These are phyloP conservation scores for Suillus discolor DNA, from an alignment of 768 basidiomycete genomes.

Conservation along the genomic window DNA sequence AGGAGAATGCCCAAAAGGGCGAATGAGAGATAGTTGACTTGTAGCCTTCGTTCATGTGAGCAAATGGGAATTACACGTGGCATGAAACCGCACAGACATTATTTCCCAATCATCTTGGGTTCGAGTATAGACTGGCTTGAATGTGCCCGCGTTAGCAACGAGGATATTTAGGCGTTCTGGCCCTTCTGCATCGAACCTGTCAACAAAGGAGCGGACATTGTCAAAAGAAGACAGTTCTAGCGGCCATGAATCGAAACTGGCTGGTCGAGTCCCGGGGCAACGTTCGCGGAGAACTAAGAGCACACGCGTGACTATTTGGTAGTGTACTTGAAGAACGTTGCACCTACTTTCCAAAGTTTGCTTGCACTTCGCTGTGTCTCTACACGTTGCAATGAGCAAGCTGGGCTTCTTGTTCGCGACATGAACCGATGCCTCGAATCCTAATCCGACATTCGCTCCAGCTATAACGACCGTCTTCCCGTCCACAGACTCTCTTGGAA, in stretches of 20 bases:
- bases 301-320: constrained; percentile 15
- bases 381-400: constrained; percentile 36
- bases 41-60: constrained; percentile 26
- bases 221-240: constrained; percentile 38
- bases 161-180: constrained; percentile 29
- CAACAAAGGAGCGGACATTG: constrained; percentile 34
- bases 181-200: constrained; percentile 29
- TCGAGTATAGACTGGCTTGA: constrained; percentile 18
- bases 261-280: background rate
- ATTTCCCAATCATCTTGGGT: constrained; percentile 52
- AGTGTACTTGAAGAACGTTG: background rate
- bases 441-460: constrained; percentile 49
- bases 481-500: constrained; percentile 24
- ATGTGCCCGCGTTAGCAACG: constrained; percentile 34
- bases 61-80: background rate
- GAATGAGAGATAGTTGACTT: constrained; percentile 36
- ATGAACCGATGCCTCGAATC: constrained; percentile 32
- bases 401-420: constrained; percentile 35
- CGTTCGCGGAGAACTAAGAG: constrained; percentile 14
- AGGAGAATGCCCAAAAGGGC: constrained; percentile 1
- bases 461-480: constrained; percentile 54
- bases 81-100: constrained; percentile 30
- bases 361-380: constrained; percentile 31
- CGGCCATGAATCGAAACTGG: constrained; percentile 27
- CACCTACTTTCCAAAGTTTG: constrained; percentile 20